phyloP scores from a whole-genome alignment of 2,329 filamentous ascomycete species.

The Erysiphe neolycopersici region DNA sequence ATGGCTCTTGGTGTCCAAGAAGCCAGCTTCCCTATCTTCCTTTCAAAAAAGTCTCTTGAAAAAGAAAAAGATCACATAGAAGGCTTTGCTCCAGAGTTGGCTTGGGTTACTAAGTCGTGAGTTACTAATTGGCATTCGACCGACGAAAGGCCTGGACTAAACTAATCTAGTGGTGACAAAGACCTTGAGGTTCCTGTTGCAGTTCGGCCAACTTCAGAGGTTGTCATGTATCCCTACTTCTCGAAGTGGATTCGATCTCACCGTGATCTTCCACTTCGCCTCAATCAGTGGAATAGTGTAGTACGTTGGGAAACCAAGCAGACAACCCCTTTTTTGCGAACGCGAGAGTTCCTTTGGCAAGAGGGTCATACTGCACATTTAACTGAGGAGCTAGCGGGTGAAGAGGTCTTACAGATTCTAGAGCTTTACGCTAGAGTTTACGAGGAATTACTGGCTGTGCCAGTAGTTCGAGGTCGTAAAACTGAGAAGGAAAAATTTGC shows the following conservation, averaged over 20 bases:
- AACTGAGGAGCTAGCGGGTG: conserved; percentile 51
- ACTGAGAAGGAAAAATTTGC: conserved; percentile 98
- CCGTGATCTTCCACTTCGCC: conserved; percentile 71
- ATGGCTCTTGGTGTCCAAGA: conserved; percentile 84
- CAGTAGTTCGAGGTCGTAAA: conserved; percentile 77
- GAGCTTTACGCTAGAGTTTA: conserved; percentile 84
- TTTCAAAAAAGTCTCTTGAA: conserved; percentile 61
- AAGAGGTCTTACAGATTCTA: conserved; percentile 79
- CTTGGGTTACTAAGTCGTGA: conserved; percentile 66
- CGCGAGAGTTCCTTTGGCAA: conserved; percentile 93
- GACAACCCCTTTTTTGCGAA: conserved; percentile 61
- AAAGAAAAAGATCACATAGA: conserved; percentile 84
- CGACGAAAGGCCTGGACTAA: background rate
- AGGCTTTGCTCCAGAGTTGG: conserved; percentile 85
- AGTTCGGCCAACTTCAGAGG: conserved; percentile 41
- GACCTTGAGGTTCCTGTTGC: conserved; percentile 61
- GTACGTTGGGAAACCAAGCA: conserved; percentile 97
- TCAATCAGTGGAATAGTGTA: conserved; percentile 94
- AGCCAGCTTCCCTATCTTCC: conserved; percentile 88
- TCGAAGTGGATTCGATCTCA: conserved; percentile 93
- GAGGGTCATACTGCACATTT: conserved; percentile 64
- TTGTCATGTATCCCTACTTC: conserved; percentile 90
- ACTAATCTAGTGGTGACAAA: conserved; percentile 44
- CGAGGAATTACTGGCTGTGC: conserved; percentile 77
- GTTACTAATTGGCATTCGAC: conserved; percentile 11